Evolutionary conservation across 371 early-diverging fungal genomes (phyloP).

Genomic region (Lichtheimia hyalospora): DNA sequence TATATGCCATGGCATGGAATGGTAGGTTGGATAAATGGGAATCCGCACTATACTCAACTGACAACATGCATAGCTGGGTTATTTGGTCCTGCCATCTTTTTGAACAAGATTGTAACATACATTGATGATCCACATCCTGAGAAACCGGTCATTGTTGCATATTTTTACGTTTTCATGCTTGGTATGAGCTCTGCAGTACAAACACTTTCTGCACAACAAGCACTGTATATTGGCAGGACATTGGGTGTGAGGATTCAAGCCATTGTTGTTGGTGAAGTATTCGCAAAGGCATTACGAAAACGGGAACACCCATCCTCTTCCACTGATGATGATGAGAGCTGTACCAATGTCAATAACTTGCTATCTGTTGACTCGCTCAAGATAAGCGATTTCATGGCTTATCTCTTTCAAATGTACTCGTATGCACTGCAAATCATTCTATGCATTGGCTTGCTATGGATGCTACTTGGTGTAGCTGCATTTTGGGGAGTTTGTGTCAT

Average conservation of each 20-base stretch:
- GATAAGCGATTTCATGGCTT: conserved; percentile 41
- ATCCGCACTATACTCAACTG: not conserved
- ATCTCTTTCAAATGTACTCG: conserved; percentile 49
- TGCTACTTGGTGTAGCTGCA: conserved; percentile 63
- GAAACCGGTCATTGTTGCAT: conserved; percentile 38
- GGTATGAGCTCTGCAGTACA: conserved; percentile 47
- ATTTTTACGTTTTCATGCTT: conserved; percentile 59
- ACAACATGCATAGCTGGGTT: conserved; percentile 26
- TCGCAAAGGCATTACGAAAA: conserved; percentile 53
- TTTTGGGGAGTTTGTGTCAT: conserved; percentile 64
- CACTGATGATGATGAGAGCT: conserved; percentile 17
- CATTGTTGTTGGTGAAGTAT: conserved; percentile 61
- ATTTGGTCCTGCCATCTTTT: conserved; percentile 54
- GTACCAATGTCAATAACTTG: conserved; percentile 48
- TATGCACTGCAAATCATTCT: conserved; percentile 58
- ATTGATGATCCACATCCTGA: conserved; percentile 42
- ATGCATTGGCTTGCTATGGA: conserved; percentile 62
- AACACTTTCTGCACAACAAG: conserved; percentile 50
- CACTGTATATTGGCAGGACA: conserved; percentile 54
- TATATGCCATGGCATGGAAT: conserved; percentile 50
- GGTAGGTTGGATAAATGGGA: conserved; percentile 1
- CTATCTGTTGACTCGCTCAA: conserved; percentile 60
- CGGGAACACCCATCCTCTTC: conserved; percentile 32
- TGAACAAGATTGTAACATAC: conserved; percentile 54
- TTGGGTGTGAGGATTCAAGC: conserved; percentile 54